phyloP scores from a whole-genome alignment of 2,329 filamentous ascomycete genomes.

The Dichotomopilus funicola region DNA sequence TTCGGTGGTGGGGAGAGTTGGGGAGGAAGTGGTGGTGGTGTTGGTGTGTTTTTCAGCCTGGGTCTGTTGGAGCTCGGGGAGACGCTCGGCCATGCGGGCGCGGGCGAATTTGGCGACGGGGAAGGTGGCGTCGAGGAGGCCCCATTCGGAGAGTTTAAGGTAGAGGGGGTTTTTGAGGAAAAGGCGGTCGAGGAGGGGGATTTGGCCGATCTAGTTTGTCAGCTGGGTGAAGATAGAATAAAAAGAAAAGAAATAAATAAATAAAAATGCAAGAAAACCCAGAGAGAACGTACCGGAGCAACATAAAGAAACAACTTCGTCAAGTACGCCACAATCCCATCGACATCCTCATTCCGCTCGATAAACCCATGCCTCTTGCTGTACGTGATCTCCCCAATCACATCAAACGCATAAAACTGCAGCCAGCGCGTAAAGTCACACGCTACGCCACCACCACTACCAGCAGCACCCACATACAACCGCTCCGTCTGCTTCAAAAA shows the following conservation, averaged over 20 bases:
- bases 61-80: constrained; percentile 36
- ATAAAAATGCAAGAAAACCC: background rate
- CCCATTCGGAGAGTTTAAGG: constrained; percentile 60
- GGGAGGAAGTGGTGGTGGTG: too few relatives aligned
- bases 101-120: constrained; percentile 67
- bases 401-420: constrained; percentile 77
- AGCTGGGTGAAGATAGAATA: background rate
- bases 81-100: constrained; percentile 59
- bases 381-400: constrained; percentile 72
- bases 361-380: constrained; percentile 69
- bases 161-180: constrained; percentile 70
- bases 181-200: constrained; percentile 60
- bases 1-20: too few relatives aligned
- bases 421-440: constrained; percentile 68
- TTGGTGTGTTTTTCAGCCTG: constrained; percentile 22
- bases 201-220: constrained; percentile 57
- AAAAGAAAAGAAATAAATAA: background rate
- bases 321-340: constrained; percentile 64
- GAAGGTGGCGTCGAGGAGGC: constrained; percentile 61
- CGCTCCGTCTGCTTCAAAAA: constrained; percentile 60
- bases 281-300: constrained; percentile 46
- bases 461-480: constrained; percentile 41
- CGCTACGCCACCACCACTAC: constrained; percentile 16
- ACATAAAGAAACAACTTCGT: constrained; percentile 62
- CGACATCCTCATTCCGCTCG: constrained; percentile 67